Evolutionary conservation across 1,284 basidiomycete genomes (phyloP).

Genomic region (Boletus semigastroideus): DNA sequence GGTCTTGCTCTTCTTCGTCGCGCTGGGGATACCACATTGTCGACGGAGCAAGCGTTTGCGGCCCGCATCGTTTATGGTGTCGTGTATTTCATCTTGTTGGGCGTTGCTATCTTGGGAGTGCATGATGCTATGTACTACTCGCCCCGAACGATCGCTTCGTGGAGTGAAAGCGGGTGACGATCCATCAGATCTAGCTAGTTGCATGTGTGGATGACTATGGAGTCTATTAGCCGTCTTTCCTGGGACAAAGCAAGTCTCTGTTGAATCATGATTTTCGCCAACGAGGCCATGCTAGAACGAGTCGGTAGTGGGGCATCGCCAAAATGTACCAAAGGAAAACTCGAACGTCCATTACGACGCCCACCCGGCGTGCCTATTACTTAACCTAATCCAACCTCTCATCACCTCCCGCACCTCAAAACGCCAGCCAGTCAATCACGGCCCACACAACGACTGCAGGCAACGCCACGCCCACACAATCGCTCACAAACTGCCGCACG

Average conservation of each 20-base stretch:
- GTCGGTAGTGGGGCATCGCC: too few relatives aligned
- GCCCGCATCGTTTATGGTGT: neutral
- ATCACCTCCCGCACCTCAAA: slow-evolving; percentile 12
- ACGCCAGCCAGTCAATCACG: slow-evolving; percentile 29
- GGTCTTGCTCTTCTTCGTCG: neutral
- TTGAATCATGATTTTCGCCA: neutral
- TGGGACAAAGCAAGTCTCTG: too few relatives aligned
- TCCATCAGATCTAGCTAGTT: too few relatives aligned
- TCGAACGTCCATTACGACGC: slow-evolving; percentile 6
- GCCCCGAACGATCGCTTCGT: too few relatives aligned
- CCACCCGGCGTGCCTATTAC: neutral
- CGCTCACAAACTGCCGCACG: slow-evolving; percentile 26
- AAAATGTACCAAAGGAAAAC: too few relatives aligned
- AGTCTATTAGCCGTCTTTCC: too few relatives aligned
- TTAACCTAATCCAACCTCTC: too few relatives aligned
- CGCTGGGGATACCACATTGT: neutral
- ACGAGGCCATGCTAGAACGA: too few relatives aligned
- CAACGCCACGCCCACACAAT: slow-evolving; percentile 27
- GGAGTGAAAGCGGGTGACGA: too few relatives aligned
- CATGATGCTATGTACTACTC: too few relatives aligned
- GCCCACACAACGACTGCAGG: slow-evolving; percentile 28
- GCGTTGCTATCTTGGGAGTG: neutral
- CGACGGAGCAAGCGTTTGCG: neutral
- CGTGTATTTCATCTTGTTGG: neutral
- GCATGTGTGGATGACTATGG: too few relatives aligned